Evolutionary conservation across 345 rosid genomes (phyloP).

Genomic region (Dipteronia dyeriana): DNA sequence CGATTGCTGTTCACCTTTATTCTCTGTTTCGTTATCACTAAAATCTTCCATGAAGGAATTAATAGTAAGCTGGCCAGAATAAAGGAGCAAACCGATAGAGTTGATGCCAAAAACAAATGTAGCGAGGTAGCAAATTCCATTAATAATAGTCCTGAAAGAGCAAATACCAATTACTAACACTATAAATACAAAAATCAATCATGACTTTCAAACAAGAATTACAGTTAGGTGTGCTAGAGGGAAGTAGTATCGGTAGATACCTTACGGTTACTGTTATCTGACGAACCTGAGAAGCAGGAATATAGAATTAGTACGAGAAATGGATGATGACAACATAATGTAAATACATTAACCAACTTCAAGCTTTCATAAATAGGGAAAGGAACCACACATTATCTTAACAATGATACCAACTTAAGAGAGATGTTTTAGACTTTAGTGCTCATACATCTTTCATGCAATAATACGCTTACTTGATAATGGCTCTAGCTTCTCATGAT

Average conservation of each 20-base stretch:
- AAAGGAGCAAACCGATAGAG: constrained; percentile 73
- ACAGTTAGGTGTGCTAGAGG: constrained; percentile 4
- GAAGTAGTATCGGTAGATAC: constrained; percentile 30
- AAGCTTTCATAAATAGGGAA: not conserved
- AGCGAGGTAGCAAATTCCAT: constrained; percentile 90
- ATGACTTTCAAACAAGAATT: constrained; percentile 16
- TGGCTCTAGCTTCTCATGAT: not conserved
- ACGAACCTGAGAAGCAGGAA: constrained; percentile 61
- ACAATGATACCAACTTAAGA: not conserved
- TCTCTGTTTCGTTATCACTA: constrained; percentile 28
- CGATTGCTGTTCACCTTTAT: constrained; percentile 23
- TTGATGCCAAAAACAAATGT: constrained; percentile 91
- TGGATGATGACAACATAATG: not conserved
- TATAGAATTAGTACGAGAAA: constrained; percentile 22
- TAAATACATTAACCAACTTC: not conserved
- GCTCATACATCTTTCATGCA: not conserved
- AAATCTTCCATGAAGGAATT: constrained; percentile 51
- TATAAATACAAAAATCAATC: constrained; percentile 5
- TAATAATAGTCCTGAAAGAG: constrained; percentile 72
- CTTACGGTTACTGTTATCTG: constrained; percentile 87
- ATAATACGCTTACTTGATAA: not conserved
- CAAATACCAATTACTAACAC: not conserved
- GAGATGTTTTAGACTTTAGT: not conserved
- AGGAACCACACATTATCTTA: not conserved
- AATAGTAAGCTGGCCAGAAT: constrained; percentile 70